Base-by-base conservation (phyloP, 2,329 filamentous ascomycete genomes). In the Neospermospora avenae region DNA sequence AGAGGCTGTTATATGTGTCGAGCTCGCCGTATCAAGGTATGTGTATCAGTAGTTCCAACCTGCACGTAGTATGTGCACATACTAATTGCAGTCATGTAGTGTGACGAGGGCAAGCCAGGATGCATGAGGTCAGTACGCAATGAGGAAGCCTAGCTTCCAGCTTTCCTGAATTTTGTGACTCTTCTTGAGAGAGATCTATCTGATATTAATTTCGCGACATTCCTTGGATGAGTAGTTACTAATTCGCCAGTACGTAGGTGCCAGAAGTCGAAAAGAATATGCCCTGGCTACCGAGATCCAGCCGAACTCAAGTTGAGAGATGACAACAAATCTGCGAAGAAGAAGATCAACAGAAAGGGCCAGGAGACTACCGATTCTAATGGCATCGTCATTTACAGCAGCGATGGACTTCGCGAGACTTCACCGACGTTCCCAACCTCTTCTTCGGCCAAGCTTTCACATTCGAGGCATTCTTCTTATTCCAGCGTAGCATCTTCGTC, bases 1-100 rank as follows among this genome's bases (percentile, higher is more conserved):
- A 77, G 78, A 74, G 87, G 86, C 67, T 90, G 87, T 69, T 86
- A 88, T 75, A 89, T 86, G 81, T 90, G 87, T 73, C 81, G 87
- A 71, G 86, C 81, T 44, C 81, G 87, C 63, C 81, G 87, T 66
- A 89, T 90, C 73, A 62, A 62, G 54, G 60, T 62, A 60, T 28
- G 16, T 25, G 11, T 13, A 25, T 48, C 52, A 20, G 42, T 18
- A 8, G 46, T 31, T 18, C 24, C 49, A 44, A 31, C 14, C 20
- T 37, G 10, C 4, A 13, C 39, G 4, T 1, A n/a, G 28, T 31
- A 13, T 34, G 5, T 44, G 18, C 24, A 16, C 20, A 42, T 42
- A 25, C 42, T 63, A 18, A 56, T 59, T 35, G 20, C 7, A 13
- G 8, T 39, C 5, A 34, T 7, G 20, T 65, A 88, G 85, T 88